Conservation (phyloP, 2,329 filamentous ascomycete genomes). For the Arthrobotrys sphaeroides region DNA sequence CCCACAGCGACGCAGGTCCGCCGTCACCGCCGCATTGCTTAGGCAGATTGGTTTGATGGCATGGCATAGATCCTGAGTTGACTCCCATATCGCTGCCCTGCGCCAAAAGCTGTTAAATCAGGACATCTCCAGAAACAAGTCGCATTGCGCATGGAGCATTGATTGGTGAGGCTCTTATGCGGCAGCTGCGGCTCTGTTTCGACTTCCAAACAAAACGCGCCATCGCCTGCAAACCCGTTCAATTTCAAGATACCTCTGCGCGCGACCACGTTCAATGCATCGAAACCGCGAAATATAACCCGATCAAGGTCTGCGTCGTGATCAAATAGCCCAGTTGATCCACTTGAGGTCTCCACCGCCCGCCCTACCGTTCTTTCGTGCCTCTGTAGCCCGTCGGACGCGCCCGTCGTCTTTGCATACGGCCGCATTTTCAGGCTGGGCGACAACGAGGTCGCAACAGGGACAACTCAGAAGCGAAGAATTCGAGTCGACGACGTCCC, state of each 20-base stretch:
- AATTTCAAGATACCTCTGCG: neutral
- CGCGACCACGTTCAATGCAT: constrained; percentile 24
- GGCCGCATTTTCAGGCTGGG: constrained; percentile 1
- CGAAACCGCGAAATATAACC: neutral
- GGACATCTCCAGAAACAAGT: too few species aligned
- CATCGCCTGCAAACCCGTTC: constrained; percentile 29
- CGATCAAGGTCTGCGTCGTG: neutral
- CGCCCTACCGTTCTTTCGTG: neutral
- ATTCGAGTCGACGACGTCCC: neutral
- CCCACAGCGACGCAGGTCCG: neutral
- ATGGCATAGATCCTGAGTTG: too few species aligned
- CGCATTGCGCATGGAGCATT: too few species aligned
- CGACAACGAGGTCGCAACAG: constrained; percentile 22
- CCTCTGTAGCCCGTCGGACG: neutral
- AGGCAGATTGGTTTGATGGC: too few species aligned
- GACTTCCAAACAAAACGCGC: constrained; percentile 24
- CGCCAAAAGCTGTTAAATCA: neutral
- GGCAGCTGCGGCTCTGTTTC: constrained; percentile 27
- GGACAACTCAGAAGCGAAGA: constrained; percentile 18
- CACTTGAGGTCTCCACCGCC: neutral
- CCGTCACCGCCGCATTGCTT: neutral
- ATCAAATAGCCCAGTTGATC: neutral
- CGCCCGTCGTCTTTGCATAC: neutral
- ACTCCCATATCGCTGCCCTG: neutral
- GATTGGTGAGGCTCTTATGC: neutral